Evolutionary conservation across 106 monocot genomes (phyloP).

Genomic region (Acorus gramineus): DNA sequence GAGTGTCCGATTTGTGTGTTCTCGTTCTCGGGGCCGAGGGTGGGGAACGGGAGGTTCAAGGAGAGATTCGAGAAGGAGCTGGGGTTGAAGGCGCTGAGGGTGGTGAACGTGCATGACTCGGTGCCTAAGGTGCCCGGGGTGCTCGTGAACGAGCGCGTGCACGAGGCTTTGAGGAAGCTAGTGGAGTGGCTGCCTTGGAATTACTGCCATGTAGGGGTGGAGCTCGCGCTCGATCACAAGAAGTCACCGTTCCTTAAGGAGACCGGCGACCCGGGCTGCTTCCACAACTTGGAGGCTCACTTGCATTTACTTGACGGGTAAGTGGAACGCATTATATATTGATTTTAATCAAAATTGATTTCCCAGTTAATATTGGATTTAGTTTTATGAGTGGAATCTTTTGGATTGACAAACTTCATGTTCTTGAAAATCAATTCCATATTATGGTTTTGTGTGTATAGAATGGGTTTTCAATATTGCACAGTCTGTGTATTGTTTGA

Average conservation of each 20-base stretch:
- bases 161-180: slow-evolving; percentile 16
- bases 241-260: slow-evolving; percentile 74
- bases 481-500: too few relatives aligned
- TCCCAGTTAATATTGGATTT: too few relatives aligned
- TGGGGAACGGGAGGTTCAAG: slow-evolving; percentile 68
- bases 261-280: slow-evolving; percentile 43
- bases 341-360: too few relatives aligned
- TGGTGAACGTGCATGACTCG: slow-evolving; percentile 76
- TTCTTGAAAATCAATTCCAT: too few relatives aligned
- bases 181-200: slow-evolving; percentile 52
- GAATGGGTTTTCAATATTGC: too few relatives aligned
- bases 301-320: slow-evolving; percentile 85
- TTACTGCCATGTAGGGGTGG: slow-evolving; percentile 77
- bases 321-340: not conserved
- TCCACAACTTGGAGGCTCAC: slow-evolving; percentile 77
- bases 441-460: too few relatives aligned
- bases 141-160: slow-evolving; percentile 50
- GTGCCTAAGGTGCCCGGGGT: slow-evolving; percentile 79
- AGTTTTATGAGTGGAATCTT: too few relatives aligned
- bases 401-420: too few relatives aligned
- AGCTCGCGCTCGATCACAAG: slow-evolving; percentile 60
- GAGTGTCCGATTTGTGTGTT: slow-evolving; percentile 27
- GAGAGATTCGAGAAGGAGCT: slow-evolving; percentile 37
- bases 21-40: slow-evolving; percentile 78
- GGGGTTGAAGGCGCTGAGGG: slow-evolving; percentile 55